phyloP scores from a whole-genome alignment of 208 protist species.

The Trypanosoma scelopori region DNA sequence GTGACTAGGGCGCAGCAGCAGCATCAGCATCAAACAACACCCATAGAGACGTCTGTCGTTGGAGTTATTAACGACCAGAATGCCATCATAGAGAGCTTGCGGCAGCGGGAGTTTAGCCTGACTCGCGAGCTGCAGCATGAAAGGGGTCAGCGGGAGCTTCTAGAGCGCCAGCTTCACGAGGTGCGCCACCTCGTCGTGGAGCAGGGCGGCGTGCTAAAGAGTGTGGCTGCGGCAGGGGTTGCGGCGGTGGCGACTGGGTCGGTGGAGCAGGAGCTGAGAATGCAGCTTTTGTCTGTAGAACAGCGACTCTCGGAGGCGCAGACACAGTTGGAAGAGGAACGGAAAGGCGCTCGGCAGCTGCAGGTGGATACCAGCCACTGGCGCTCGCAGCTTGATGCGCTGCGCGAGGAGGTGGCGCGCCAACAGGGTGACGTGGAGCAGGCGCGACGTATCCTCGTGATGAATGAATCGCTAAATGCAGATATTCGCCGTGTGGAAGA shows the following conservation, averaged over 20 bases:
- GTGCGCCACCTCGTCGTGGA: constrained; percentile 44
- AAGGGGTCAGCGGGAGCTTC: constrained; percentile 30
- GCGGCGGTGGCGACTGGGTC: constrained; percentile 17
- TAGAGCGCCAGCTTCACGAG: constrained; percentile 53
- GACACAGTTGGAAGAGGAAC: constrained; percentile 59
- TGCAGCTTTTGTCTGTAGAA: constrained; percentile 51
- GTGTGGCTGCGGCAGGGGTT: constrained; percentile 18
- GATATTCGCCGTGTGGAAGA: constrained; percentile 67
- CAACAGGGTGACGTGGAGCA: constrained; percentile 67
- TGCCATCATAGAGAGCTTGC: constrained; percentile 75
- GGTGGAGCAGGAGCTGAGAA: constrained; percentile 64
- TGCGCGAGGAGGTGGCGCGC: constrained; percentile 50
- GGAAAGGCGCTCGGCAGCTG: constrained; percentile 36
- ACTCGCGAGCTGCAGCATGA: constrained; percentile 58
- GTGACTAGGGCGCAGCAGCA: constrained; percentile 46
- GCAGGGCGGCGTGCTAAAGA: constrained; percentile 56
- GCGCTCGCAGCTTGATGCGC: constrained; percentile 51
- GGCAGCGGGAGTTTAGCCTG: constrained; percentile 68
- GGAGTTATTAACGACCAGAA: constrained; percentile 69
- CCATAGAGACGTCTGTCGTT: constrained; percentile 29
- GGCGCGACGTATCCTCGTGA: constrained; percentile 44
- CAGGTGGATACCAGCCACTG: constrained; percentile 62
- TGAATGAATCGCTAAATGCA: constrained; percentile 62
- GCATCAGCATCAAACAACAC: neutral
- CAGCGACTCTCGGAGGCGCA: constrained; percentile 53